Conservation (phyloP, 345 rosid species). For the Salix caprea region DNA sequence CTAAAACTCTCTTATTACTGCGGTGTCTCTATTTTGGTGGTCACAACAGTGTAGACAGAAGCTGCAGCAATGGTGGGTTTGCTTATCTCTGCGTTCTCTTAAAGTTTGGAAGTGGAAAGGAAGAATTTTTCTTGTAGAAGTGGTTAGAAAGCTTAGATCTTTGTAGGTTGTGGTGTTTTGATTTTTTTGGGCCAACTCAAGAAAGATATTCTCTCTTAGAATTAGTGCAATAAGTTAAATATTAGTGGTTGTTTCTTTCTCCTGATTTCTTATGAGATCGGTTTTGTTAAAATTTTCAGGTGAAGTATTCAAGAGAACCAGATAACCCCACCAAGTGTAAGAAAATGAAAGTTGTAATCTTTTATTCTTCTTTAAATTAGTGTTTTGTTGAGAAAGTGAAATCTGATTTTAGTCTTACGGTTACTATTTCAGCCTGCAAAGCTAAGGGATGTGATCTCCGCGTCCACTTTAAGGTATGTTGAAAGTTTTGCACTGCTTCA, state of each 20-base stretch:
- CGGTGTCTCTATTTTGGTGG: background rate
- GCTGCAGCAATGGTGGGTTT: slow-evolving; percentile 15
- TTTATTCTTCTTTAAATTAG: background rate
- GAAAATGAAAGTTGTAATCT: background rate
- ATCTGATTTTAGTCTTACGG: slow-evolving; percentile 2
- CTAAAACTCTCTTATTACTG: background rate
- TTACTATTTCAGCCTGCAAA: slow-evolving; percentile 57
- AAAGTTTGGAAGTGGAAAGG: background rate
- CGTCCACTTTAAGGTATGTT: slow-evolving; percentile 69
- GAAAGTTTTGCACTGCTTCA: background rate
- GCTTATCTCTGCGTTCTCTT: background rate
- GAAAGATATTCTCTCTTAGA: background rate
- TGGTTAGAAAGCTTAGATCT: background rate
- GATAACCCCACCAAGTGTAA: slow-evolving; percentile 75
- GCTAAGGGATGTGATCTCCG: slow-evolving; percentile 71
- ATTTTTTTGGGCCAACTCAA: background rate
- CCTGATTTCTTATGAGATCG: background rate
- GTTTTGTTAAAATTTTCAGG: slow-evolving; percentile 32
- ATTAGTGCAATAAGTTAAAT: background rate
- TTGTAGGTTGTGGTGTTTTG: background rate
- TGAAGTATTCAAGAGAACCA: slow-evolving; percentile 73
- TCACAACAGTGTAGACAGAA: background rate
- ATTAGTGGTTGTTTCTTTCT: background rate
- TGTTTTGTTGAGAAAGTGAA: background rate
- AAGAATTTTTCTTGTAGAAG: background rate